phyloP scores from a whole-genome alignment of 306 rosid genomes.

The Cucumis melo region DNA sequence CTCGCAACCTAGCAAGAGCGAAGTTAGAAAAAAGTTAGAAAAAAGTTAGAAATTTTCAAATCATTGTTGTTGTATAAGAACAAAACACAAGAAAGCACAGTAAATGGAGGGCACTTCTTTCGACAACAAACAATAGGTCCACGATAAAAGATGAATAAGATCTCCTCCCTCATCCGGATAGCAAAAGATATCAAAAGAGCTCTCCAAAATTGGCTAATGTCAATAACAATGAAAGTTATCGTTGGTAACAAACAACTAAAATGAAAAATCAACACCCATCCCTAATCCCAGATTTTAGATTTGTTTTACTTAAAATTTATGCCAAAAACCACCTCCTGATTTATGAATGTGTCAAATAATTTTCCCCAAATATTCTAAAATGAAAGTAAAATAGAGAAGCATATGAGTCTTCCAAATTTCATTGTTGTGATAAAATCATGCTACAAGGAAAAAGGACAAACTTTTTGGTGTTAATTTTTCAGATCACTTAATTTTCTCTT shows the following conservation, averaged over 20 bases:
- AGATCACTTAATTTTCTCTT: neutral
- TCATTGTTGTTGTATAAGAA: neutral
- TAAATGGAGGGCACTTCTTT: neutral
- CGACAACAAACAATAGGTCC: neutral
- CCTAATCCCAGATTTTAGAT: neutral
- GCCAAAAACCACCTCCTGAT: neutral
- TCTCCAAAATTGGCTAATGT: neutral
- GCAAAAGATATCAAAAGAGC: neutral
- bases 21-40: neutral
- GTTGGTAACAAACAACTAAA: neutral
- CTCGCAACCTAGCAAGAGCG: conserved; percentile 60
- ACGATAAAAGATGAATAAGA: neutral
- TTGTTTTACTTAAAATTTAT: neutral
- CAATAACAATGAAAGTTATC: neutral
- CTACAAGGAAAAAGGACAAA: neutral
- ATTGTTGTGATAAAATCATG: neutral
- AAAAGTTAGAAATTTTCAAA: neutral
- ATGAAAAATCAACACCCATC: neutral
- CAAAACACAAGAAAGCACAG: neutral
- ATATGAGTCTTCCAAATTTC: neutral
- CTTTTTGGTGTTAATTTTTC: neutral
- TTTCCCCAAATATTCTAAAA: neutral
- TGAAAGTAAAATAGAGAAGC: neutral
- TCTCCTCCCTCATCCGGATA: neutral
- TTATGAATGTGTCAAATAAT: neutral